Evolutionary conservation across 2,329 filamentous ascomycete species (phyloP), one percentile per base, ranked within the genome.

Genomic region (Didymella lethalis): DNA sequence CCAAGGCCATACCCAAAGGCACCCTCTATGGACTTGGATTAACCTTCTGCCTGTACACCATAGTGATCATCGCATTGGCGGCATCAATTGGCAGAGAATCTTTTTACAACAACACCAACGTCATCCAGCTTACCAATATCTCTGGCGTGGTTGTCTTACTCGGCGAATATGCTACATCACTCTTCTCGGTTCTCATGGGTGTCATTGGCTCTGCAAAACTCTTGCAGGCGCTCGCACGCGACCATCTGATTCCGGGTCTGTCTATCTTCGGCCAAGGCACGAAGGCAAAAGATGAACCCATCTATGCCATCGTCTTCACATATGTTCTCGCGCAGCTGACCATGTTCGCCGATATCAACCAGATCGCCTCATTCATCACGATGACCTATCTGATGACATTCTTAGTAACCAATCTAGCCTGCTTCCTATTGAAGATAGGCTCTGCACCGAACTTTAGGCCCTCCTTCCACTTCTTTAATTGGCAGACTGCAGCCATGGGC

Each of bases 351-450:
- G 88, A 96, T 69, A 85, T 96, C 65, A 95, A 96, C 73, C 90
- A 92, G 71, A 96, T 96, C 67, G 92, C 92, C 6, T 94, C 91
- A 0, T 88, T 96, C 57, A 92, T 96, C 45, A 94, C 92, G 2
- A 96, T 96, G 90, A 90, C 91, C 28, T 96, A 95, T 72, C 86
- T 95, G 70, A 94, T 96, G 89, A 96, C 92, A 0, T 96, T 96
- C 70, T 85, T 96, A 49, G 90, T 94, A 40, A 95, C 91, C 77
- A 96, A 96, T 64, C 78, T 96, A 8, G 92, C 92, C 7, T 96
- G 92, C 66, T 96, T 96, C 68, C 80, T 96, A 1, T 83, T 96
- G 54, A 94, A 94, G 74, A 89, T 96, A 56, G 90, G 91, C 1
- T 94, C 92, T 0, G 92, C 92, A 0, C 92, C 92, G 4, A 96